Evolutionary conservation across 139 green algal species (phyloP), one percentile per base, ranked within the genome.

Genomic region (Spirogloea muscicola): DNA sequence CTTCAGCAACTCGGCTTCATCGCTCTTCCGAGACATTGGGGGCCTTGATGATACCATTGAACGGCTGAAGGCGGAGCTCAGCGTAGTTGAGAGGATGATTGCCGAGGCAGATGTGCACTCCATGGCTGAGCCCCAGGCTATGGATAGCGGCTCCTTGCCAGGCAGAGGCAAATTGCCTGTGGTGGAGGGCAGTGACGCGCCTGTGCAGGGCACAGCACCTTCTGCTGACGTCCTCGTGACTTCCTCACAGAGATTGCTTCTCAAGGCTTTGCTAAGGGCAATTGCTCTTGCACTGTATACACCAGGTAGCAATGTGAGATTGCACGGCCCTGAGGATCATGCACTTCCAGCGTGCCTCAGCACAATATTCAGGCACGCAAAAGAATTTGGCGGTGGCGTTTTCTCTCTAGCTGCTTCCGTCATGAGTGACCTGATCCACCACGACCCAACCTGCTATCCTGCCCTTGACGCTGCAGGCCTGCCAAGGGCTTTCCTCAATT

Each of bases 221-320:
- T 38, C 41, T 42, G 46, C 51, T 34, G 3, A 40, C 43, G 33
- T 33, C 59, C 41, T 64, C 25, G 18, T 64, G 27, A 64, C 27
- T 1, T 70, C 38, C 36, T 34, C 10, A 27, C 57, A 65, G 73
- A 39, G 3, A 34, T 40, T 48, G 18, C 87, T 98, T 21, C 80
- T 97, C 27, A 97, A 97, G 85, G 88, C 87, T 31, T 85, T 98
- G 49, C 80, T 97, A 77, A 81, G 93, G 1, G 87, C 85, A 58
- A 88, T 96, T 3, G 82, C 88, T 7, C 80, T 96, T 4, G 85
- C 89, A 37, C 92, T 79, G 75, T 97, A 93, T 40, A 58, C 84
- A 16, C 87, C 31, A 80, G 64, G 5, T 78, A 74, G 27, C 81
- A 84, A 25, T 63, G 80, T 3, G 55, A 57, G 5, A 67, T 41